These are phyloP conservation scores for Penicillium manginii DNA, from an alignment of 495 filamentous ascomycete species.

Conservation along the genomic window DNA sequence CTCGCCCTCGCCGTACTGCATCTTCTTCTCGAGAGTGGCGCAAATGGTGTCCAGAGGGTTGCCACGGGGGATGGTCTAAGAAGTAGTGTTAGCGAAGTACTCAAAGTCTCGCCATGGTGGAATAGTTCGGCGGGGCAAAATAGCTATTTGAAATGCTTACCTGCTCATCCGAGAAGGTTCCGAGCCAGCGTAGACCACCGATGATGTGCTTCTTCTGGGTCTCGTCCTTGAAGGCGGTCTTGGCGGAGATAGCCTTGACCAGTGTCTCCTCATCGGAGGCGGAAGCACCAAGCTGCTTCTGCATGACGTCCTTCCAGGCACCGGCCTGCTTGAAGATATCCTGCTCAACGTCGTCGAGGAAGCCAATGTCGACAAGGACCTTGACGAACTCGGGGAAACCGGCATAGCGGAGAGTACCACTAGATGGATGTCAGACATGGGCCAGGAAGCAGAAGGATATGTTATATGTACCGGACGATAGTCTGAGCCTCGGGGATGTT, in stretches of 20 bases:
- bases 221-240: constrained; percentile 71
- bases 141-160: not conserved
- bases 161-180: constrained; percentile 70
- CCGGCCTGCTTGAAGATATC: constrained; percentile 63
- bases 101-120: not conserved
- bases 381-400: constrained; percentile 90
- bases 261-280: constrained; percentile 68
- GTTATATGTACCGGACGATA: constrained; percentile 31
- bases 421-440: not conserved
- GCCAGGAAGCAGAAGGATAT: not conserved
- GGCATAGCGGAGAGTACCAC: constrained; percentile 80
- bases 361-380: constrained; percentile 82
- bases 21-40: constrained; percentile 87
- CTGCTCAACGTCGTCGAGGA: constrained; percentile 70
- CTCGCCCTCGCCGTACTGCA: constrained; percentile 84
- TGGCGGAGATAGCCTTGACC: constrained; percentile 70
- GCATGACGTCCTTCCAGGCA: constrained; percentile 80
- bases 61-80: constrained; percentile 66
- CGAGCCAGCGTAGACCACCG: constrained; percentile 80
- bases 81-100: not conserved
- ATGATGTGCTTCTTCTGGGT: constrained; percentile 74
- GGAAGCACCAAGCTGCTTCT: constrained; percentile 69
- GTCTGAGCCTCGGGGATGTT: constrained; percentile 77
- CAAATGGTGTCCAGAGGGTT: constrained; percentile 90
- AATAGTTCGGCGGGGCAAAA: too few relatives aligned